These are phyloP conservation scores for Solanum commersonii DNA, from an alignment of 257 asterid genomes.

Conservation along the genomic window DNA sequence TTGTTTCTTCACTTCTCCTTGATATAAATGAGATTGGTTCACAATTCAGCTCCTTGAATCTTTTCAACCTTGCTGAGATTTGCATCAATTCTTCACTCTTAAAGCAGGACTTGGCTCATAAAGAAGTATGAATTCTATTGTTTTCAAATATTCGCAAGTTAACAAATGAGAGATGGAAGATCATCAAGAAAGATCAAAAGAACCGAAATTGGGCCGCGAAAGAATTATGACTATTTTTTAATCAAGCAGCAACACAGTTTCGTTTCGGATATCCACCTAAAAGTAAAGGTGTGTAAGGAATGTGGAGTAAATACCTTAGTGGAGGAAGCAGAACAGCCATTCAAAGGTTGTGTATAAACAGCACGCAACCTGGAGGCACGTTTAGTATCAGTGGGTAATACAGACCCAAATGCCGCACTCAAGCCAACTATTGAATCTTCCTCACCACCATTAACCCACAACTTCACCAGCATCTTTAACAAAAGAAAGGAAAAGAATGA, in stretches of 20 bases:
- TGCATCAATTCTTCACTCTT: neutral
- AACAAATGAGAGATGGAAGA: neutral
- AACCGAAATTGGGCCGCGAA: neutral
- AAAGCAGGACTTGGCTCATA: neutral
- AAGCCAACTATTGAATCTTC: constrained; percentile 47
- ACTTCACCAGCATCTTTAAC: constrained; percentile 59
- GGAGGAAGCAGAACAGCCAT: constrained; percentile 55
- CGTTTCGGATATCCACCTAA: neutral
- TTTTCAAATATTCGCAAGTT: neutral
- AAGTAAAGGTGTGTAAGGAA: neutral
- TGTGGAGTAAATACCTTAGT: constrained; percentile 33
- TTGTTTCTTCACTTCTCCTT: neutral
- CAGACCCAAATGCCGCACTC: constrained; percentile 74
- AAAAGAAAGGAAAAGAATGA: neutral
- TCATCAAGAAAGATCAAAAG: neutral
- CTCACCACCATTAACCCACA: constrained; percentile 55
- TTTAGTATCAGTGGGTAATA: constrained; percentile 41
- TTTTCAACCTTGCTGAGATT: neutral
- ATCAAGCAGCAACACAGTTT: neutral
- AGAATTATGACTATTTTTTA: neutral
- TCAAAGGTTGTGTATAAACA: constrained; percentile 39
- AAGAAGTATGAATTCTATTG: neutral
- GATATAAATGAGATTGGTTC: neutral
- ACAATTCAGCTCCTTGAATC: neutral
- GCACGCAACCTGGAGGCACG: constrained; percentile 41